These are phyloP conservation scores for Mycena amicta DNA, from an alignment of 768 basidiomycete species.

Conservation along the genomic window DNA sequence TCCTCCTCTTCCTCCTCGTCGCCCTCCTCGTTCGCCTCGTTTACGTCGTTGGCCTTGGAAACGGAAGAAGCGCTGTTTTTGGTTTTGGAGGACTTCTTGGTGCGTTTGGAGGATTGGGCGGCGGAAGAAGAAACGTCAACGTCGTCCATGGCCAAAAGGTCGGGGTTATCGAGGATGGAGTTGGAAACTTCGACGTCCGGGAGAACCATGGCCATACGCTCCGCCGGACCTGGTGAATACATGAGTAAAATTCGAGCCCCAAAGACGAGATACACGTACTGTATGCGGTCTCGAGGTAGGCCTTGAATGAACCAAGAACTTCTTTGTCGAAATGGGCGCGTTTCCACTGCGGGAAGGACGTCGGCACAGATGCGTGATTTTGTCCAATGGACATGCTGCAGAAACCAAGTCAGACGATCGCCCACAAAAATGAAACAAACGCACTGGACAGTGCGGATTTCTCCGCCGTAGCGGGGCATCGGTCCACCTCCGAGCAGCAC, in stretches of 20 bases:
- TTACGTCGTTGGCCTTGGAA: not conserved
- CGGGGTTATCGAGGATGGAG: too few relatives aligned
- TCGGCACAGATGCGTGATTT: not conserved
- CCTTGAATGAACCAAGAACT: not conserved
- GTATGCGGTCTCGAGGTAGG: not conserved
- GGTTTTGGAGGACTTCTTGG: not conserved
- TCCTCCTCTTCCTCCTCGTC: not conserved
- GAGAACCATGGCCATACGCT: not conserved
- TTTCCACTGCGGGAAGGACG: not conserved
- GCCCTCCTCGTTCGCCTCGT: not conserved
- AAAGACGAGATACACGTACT: not conserved
- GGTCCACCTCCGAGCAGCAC: slow-evolving; percentile 1
- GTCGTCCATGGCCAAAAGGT: too few relatives aligned
- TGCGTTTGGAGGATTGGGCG: too few relatives aligned
- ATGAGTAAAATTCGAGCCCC: not conserved
- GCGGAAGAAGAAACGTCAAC: not conserved
- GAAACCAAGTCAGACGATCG: not conserved
- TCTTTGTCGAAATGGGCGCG: not conserved
- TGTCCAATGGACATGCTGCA: not conserved
- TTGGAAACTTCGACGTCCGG: not conserved
- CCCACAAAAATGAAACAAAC: not conserved
- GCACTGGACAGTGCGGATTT: slow-evolving; percentile 1
- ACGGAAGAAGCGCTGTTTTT: not conserved
- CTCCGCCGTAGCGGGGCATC: slow-evolving; percentile 1
- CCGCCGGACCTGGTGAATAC: not conserved